Evolutionary conservation across 2,329 filamentous ascomycete species (phyloP).

Genomic region (Phialemoniopsis sp.): DNA sequence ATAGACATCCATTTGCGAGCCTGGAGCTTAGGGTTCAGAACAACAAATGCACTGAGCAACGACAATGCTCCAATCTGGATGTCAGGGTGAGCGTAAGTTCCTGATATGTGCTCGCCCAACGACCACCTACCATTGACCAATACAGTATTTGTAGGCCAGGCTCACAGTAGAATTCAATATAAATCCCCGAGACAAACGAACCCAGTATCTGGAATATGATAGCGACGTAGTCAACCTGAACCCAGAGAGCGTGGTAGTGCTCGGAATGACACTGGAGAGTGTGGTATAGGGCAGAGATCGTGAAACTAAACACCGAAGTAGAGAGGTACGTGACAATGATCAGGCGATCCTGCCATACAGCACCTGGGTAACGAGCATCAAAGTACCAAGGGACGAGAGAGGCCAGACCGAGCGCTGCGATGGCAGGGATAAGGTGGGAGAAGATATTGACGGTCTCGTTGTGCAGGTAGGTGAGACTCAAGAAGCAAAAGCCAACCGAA

Average conservation of each 20-base stretch:
- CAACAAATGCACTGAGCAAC: no score
- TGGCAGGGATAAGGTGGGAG: constrained; percentile 34
- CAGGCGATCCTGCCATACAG: constrained; percentile 24
- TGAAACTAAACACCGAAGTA: constrained; percentile 28
- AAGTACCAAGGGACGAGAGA: constrained; percentile 17
- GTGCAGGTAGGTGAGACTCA: constrained; percentile 31
- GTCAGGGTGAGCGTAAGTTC: no score
- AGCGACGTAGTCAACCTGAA: constrained; percentile 30
- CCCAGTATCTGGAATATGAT: constrained; percentile 33
- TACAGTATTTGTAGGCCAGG: constrained; percentile 22
- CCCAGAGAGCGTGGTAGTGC: constrained; percentile 25
- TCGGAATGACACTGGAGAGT: constrained; percentile 33
- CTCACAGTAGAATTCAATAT: constrained; percentile 34
- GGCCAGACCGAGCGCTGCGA: constrained; percentile 25
- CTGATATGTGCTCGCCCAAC: no score
- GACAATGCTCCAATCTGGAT: no score
- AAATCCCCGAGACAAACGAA: constrained; percentile 30
- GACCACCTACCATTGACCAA: constrained; percentile 25
- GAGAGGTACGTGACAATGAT: constrained; percentile 33
- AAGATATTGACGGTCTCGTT: constrained; percentile 27
- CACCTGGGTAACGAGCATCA: constrained; percentile 21
- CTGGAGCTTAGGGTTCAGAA: constrained; percentile 14
- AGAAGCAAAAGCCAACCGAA: constrained; percentile 27
- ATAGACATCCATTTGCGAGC: constrained; percentile 27
- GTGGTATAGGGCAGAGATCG: constrained; percentile 31